Conservation (phyloP, 2,329 filamentous ascomycete genomes). For the Monosporascus sp. region DNA sequence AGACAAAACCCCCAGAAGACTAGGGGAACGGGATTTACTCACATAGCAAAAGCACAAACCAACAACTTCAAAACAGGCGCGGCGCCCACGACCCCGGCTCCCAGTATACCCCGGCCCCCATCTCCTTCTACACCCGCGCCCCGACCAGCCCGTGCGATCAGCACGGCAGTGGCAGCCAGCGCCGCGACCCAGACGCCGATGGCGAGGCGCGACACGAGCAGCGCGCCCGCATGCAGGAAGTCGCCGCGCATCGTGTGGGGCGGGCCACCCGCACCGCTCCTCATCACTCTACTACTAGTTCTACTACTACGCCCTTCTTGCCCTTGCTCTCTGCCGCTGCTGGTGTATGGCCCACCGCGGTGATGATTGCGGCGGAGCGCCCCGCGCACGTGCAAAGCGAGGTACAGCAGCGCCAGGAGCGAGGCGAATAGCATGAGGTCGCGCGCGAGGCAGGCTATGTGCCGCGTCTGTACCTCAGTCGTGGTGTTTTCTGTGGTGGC, state of each 20-base stretch:
- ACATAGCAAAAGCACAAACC: constrained; percentile 27
- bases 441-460: constrained; percentile 19
- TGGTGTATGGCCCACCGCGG: not conserved
- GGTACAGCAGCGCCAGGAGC: constrained; percentile 20
- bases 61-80: constrained; percentile 25
- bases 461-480: not conserved
- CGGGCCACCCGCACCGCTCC: constrained; percentile 13
- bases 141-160: constrained; percentile 15
- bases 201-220: constrained; percentile 23
- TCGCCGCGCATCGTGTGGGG: constrained; percentile 21
- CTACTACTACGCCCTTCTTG: not conserved
- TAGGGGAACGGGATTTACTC: constrained; percentile 5
- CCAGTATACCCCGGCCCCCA: not conserved
- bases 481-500: no score
- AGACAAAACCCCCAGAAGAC: no score
- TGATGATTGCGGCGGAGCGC: constrained; percentile 4
- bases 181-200: constrained; percentile 25
- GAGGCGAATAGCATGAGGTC: constrained; percentile 26
- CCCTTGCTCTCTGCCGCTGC: not conserved
- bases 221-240: constrained; percentile 24
- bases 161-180: constrained; percentile 22
- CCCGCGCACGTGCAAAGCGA: constrained; percentile 23
- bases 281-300: constrained; percentile 8
- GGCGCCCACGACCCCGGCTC: constrained; percentile 17
- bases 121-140: not conserved